These are phyloP conservation scores for Cyberlindnera euphorbiae DNA, from an alignment of 805 yeast species.

Conservation along the genomic window DNA sequence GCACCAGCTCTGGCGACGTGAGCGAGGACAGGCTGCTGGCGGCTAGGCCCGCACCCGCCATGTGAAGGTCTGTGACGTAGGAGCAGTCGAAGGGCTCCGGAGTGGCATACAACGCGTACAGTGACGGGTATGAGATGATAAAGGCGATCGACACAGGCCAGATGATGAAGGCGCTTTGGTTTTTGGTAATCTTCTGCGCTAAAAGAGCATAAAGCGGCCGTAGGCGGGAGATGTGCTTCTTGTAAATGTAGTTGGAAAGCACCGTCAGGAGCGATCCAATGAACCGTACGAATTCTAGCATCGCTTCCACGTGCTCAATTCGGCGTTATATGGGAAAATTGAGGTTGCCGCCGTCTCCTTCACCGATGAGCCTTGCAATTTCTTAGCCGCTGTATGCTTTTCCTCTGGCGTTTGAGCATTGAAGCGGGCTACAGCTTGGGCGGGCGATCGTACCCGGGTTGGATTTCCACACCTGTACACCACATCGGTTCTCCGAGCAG, in stretches of 20 bases:
- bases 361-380: no score
- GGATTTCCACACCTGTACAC: no score
- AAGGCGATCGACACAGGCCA: slow-evolving; percentile 45
- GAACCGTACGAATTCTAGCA: slow-evolving; percentile 22
- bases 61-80: slow-evolving; percentile 15
- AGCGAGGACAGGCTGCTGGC: neutral
- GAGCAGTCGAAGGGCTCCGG: slow-evolving; percentile 19
- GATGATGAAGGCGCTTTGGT: slow-evolving; percentile 40
- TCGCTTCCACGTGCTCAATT: slow-evolving; percentile 2
- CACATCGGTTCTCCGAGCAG: no score
- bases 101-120: slow-evolving; percentile 33
- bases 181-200: slow-evolving; percentile 28
- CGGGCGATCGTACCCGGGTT: no score
- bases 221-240: slow-evolving; percentile 11
- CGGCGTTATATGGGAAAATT: no score
- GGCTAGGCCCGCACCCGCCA: slow-evolving; percentile 1
- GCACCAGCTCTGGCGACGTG: slow-evolving; percentile 19
- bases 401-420: no score
- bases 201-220: slow-evolving; percentile 21
- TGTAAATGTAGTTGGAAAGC: slow-evolving; percentile 14
- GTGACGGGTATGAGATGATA: slow-evolving; percentile 44
- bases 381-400: no score
- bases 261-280: slow-evolving; percentile 17
- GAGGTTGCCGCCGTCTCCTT: no score
- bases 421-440: no score